Base-by-base conservation (phyloP, 352 stramenopile genomes). In the Phytophthora pini region DNA sequence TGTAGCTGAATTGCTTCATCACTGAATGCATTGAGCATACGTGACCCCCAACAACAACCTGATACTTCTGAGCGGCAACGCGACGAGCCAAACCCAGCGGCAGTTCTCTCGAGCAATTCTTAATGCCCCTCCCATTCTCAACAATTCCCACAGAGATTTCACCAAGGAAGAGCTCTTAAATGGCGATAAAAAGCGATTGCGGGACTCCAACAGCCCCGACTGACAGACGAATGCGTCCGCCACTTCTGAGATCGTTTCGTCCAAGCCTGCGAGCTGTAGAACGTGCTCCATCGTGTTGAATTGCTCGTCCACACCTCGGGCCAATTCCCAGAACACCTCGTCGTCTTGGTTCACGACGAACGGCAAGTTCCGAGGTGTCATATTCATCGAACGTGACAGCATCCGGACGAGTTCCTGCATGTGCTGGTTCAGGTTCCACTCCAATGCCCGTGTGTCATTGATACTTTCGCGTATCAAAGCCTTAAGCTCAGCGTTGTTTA, bases 1-100 rank as follows among this genome's bases (percentile, higher is more conserved):
- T 49, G 26, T 69, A 39, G 5, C 43, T 47, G 24, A 64, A 69
- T 27, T 69, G 61, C 61, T 69, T 69, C 22, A 64, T 15, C n/a
- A 65, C 39, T 29, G 59, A 46, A 7, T 39, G 39, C 54, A 67
- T 61, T 5, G 26, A 51, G 36, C 59, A 67, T 0, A 38, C 17
- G 26, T 48, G 48, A 26, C 60, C 59, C 2, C 17, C 59, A 15
- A 67, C 12, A 7, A 31, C 27, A 2, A 67, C 52, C n/a, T 67
- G 22, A 11, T 38, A 26, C 43, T 61, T 67, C 31, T 53, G 34
- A 17, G 60, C 32, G 36, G 43, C 34, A 13, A 67, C 34, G 12
- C 59, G 50, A 41, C 50, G 46, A 5, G 38, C 34, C 12, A 15
- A 22, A 26, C 51, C 59, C 5, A 67, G 43, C 1, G 41, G 31